Conservation (phyloP, 2,329 filamentous ascomycete genomes). For the Alternaria novae-zelandiae region DNA sequence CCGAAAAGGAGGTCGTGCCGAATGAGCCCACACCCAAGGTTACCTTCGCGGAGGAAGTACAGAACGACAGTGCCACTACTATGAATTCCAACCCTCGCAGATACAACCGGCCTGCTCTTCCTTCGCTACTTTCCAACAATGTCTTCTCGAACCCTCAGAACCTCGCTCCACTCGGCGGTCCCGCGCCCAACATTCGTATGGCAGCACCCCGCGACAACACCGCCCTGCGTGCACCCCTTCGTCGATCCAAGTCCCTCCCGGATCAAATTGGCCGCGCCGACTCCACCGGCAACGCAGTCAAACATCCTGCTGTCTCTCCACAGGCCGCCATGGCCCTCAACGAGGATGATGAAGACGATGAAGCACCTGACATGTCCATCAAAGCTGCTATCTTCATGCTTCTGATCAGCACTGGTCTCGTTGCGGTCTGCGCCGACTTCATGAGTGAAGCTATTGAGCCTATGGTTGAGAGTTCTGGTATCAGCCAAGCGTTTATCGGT, state of each 20-base stretch:
- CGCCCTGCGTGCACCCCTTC: slow-evolving; percentile 25
- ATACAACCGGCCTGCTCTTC: slow-evolving; percentile 62
- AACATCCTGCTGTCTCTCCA: slow-evolving; percentile 25
- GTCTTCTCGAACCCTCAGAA: slow-evolving; percentile 64
- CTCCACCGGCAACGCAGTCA: slow-evolving; percentile 23
- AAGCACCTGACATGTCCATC: slow-evolving; percentile 58
- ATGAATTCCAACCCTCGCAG: slow-evolving; percentile 60
- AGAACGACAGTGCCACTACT: slow-evolving; percentile 47
- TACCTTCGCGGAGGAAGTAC: slow-evolving; percentile 49
- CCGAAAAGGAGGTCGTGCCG: slow-evolving; percentile 29
- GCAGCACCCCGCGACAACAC: slow-evolving; percentile 32
- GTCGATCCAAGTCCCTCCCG: slow-evolving; percentile 45
- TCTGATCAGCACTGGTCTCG: slow-evolving; percentile 60
- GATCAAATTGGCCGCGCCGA: slow-evolving; percentile 42
- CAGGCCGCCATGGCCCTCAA: slow-evolving; percentile 26
- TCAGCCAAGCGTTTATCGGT: slow-evolving; percentile 78
- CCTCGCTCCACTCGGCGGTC: slow-evolving; percentile 37
- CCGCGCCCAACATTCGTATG: slow-evolving; percentile 41
- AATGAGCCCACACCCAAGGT: slow-evolving; percentile 36
- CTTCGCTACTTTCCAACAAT: slow-evolving; percentile 72
- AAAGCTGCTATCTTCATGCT: slow-evolving; percentile 64
- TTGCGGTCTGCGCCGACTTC: slow-evolving; percentile 72
- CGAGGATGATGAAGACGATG: slow-evolving; percentile 38
- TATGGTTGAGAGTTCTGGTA: slow-evolving; percentile 64
- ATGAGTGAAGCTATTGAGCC: slow-evolving; percentile 76